Evolutionary conservation across 202 grass and related monocot species (phyloP), one percentile per base, ranked within the genome.

Genomic region (Musa balbisiana): DNA sequence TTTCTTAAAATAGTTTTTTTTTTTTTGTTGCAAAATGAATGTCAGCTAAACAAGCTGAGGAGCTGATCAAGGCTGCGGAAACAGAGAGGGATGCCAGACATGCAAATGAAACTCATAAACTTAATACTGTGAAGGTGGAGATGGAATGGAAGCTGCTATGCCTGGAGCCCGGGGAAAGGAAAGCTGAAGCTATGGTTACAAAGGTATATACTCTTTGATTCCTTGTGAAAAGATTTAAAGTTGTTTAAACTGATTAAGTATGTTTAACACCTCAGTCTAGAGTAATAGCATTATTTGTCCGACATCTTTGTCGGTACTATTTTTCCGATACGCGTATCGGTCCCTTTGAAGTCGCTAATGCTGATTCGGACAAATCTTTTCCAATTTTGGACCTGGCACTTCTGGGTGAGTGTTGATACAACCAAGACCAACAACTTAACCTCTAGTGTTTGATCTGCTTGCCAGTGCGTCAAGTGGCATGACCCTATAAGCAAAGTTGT

Each of bases 61-160:
- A 83, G 59, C 33, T 72, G 73, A 71, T 91, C 53, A 87, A 93
- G 67, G 62, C 1, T 11, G 84, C 89, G 62, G 73, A 87, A 73
- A 87, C 84, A 83, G 80, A 97, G 83, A 43, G 53, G 73, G 86
- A 97, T 26, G 67, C 75, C 70, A 82, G 63, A 83, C 51, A 89
- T 67, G 74, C 60, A n/a, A n/a, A n/a, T n/a, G n/a, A n/a, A n/a
- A n/a, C n/a, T n/a, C n/a, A n/a, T n/a, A n/a, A n/a, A n/a, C n/a
- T n/a, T n/a, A n/a, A n/a, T n/a, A n/a, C n/a, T n/a, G n/a, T n/a
- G n/a, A n/a, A n/a, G n/a, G n/a, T n/a, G n/a, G n/a, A n/a, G n/a
- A n/a, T n/a, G n/a, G n/a, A n/a, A n/a, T n/a, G n/a, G n/a, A n/a
- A n/a, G n/a, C n/a, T n/a, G n/a, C n/a, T n/a, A 56, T 71, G 55